A percentile compares a stretch with the other conserved stretches of the same genome.
Evolutionary conservation across 208 protist species (phyloP).

Genomic region (Trypanosoma platydactyli): DNA sequence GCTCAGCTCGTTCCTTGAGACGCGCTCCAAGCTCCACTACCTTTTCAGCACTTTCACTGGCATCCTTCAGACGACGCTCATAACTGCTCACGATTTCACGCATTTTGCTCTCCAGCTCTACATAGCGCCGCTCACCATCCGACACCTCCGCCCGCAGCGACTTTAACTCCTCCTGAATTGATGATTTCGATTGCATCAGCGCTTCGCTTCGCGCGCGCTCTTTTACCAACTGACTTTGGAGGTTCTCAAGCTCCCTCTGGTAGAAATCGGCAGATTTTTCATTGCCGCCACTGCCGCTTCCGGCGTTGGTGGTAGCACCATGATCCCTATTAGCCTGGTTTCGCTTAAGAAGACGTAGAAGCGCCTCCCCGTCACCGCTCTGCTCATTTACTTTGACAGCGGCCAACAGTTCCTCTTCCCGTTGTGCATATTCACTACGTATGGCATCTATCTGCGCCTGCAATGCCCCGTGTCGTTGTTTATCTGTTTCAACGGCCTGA

Average conservation of each 20-base stretch:
- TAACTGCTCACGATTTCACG: constrained; percentile 53
- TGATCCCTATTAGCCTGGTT: too few species aligned
- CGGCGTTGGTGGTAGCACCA: too few species aligned
- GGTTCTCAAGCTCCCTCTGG: constrained; percentile 22
- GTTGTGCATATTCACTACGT: constrained; percentile 29
- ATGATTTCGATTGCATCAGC: constrained; percentile 37
- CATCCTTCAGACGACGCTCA: constrained; percentile 46
- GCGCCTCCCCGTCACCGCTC: constrained; percentile 1
- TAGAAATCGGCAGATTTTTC: not conserved
- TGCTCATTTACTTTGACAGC: constrained; percentile 57
- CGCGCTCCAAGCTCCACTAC: constrained; percentile 42
- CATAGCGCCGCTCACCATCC: constrained; percentile 35
- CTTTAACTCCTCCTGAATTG: constrained; percentile 61
- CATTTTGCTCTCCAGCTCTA: constrained; percentile 50
- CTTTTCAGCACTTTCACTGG: constrained; percentile 33
- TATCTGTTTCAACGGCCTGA: constrained; percentile 20
- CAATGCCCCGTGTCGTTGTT: constrained; percentile 15
- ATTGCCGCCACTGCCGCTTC: too few species aligned
- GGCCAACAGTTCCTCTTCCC: constrained; percentile 46
- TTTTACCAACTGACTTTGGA: constrained; percentile 58
- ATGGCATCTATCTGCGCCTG: constrained; percentile 17
- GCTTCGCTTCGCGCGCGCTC: constrained; percentile 33
- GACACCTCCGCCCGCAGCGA: constrained; percentile 45
- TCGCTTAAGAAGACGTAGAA: not conserved
- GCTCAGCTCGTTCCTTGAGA: constrained; percentile 65